These are phyloP conservation scores for Malus asiatica DNA, from an alignment of 306 rosid species.

Conservation along the genomic window DNA sequence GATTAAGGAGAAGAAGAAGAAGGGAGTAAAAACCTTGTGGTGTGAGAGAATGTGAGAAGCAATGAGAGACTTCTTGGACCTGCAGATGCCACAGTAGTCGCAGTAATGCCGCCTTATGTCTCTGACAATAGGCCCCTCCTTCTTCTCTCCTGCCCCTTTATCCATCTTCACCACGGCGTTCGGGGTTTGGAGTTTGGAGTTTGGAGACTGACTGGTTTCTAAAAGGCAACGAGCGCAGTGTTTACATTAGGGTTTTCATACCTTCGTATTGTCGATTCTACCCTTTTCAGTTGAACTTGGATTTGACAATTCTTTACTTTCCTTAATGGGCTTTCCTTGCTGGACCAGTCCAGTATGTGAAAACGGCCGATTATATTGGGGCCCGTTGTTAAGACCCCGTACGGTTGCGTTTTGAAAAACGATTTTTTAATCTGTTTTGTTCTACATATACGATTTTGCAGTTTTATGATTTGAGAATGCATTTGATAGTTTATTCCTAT, in stretches of 20 bases:
- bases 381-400: too few species aligned
- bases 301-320: neutral
- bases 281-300: neutral
- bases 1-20: neutral
- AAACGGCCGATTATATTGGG: too few species aligned
- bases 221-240: neutral
- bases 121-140: slow-evolving; percentile 29
- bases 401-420: too few species aligned
- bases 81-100: slow-evolving; percentile 51
- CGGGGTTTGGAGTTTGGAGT: neutral
- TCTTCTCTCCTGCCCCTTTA: slow-evolving; percentile 14
- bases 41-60: slow-evolving; percentile 44
- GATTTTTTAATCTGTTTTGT: too few species aligned
- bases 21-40: slow-evolving; percentile 46
- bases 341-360: too few species aligned
- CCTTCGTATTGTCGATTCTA: neutral
- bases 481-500: too few species aligned
- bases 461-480: too few species aligned
- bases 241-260: neutral
- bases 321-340: neutral
- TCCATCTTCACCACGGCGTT: slow-evolving; percentile 16
- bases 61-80: slow-evolving; percentile 58
- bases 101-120: slow-evolving; percentile 55
- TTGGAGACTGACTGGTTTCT: neutral
- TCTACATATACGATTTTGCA: too few species aligned